phyloP scores from a whole-genome alignment of 2,329 filamentous ascomycete genomes.

The Davidsoniella eucalypti region DNA sequence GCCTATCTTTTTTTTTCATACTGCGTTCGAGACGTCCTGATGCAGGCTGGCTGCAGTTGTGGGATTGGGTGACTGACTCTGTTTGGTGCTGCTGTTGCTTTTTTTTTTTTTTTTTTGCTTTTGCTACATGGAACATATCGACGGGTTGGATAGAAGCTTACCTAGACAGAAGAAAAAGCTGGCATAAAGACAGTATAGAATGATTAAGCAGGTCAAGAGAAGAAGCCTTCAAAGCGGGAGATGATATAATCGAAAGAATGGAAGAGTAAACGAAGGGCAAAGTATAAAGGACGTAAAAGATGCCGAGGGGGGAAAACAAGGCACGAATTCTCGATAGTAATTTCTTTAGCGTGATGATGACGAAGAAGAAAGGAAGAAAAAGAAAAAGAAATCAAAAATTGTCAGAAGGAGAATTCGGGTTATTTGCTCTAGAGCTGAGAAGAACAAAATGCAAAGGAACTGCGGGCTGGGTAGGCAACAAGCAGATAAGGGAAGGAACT shows the following conservation, averaged over 20 bases:
- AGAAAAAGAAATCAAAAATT: neutral
- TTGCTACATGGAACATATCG: neutral
- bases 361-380: constrained; percentile 4
- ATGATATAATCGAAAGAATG: neutral
- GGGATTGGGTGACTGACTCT: neutral
- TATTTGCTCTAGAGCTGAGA: neutral
- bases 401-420: neutral
- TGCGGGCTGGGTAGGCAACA: neutral
- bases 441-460: neutral
- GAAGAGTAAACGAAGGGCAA: neutral
- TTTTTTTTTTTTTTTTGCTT: neutral
- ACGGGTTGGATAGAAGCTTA: neutral
- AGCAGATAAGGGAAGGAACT: neutral
- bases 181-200: too few relatives aligned
- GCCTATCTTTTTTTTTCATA: neutral
- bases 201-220: neutral
- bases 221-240: neutral
- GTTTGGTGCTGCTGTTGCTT: neutral
- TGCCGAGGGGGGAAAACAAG: too few relatives aligned
- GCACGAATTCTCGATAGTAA: neutral
- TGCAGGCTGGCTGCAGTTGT: too few relatives aligned
- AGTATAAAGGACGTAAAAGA: neutral
- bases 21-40: too few relatives aligned
- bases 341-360: neutral
- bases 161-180: neutral